phyloP scores from a whole-genome alignment of 208 protist genomes.

The Crithidia fasciculata region DNA sequence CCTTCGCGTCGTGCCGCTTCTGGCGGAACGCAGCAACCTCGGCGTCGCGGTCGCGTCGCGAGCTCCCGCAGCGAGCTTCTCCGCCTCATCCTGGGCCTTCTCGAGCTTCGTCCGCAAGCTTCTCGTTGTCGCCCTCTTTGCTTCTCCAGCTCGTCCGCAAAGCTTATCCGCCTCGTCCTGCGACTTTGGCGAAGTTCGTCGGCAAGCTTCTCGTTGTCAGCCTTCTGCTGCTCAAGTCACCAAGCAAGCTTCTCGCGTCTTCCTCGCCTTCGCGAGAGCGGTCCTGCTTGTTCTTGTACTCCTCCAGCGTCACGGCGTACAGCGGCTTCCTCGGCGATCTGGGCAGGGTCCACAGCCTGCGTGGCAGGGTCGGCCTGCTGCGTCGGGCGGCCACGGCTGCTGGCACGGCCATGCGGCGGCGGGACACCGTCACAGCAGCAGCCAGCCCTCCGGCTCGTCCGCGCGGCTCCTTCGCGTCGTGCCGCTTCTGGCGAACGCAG shows the following conservation, averaged over 20 bases:
- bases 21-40: neutral
- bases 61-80: neutral
- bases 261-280: conserved; percentile 6
- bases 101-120: neutral
- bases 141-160: no score
- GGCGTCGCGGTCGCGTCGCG: no score
- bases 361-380: neutral
- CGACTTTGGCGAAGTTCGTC: neutral
- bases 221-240: neutral
- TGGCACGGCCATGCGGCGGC: neutral
- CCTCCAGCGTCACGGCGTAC: neutral
- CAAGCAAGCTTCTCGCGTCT: no score
- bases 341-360: neutral
- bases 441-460: neutral
- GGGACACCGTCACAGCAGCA: neutral
- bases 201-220: neutral
- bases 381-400: conserved; percentile 1
- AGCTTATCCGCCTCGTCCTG: neutral
- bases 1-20: neutral
- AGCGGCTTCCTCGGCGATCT: conserved; percentile 10
- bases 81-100: no score
- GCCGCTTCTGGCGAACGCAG: no score
- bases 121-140: neutral
- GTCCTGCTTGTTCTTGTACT: conserved; percentile 16
- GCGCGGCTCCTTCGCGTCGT: neutral